Evolutionary conservation across 2,329 filamentous ascomycete genomes (phyloP).

Genomic region (Pseudomassariella vexata): DNA sequence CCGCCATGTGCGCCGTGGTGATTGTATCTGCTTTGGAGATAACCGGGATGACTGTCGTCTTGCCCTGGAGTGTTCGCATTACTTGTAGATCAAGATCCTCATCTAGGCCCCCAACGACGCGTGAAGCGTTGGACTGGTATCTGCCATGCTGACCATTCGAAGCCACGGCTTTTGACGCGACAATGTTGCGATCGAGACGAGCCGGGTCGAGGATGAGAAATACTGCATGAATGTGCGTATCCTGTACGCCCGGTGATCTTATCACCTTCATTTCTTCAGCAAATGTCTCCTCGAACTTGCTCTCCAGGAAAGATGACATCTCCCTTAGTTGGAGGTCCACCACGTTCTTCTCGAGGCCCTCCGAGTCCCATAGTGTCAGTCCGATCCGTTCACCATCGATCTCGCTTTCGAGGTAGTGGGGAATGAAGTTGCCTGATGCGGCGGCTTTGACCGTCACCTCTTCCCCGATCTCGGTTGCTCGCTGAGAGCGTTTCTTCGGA

Average conservation of each 20-base stretch:
- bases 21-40: slow-evolving; percentile 97
- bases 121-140: too few species aligned
- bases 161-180: slow-evolving; percentile 52
- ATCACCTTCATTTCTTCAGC: slow-evolving; percentile 96
- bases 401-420: slow-evolving; percentile 89
- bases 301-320: slow-evolving; percentile 88
- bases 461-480: slow-evolving; percentile 40
- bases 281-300: slow-evolving; percentile 98
- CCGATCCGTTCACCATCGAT: slow-evolving; percentile 89
- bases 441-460: slow-evolving; percentile 50
- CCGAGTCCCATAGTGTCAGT: slow-evolving; percentile 93
- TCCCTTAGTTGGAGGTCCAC: slow-evolving; percentile 91
- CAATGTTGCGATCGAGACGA: slow-evolving; percentile 77
- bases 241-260: slow-evolving; percentile 83
- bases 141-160: slow-evolving; percentile 49
- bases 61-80: slow-evolving; percentile 78
- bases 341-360: slow-evolving; percentile 89
- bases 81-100: slow-evolving; percentile 88
- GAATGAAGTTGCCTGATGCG: slow-evolving; percentile 68
- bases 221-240: slow-evolving; percentile 95
- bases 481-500: slow-evolving; percentile 65
- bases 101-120: slow-evolving; percentile 65
- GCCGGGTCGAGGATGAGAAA: slow-evolving; percentile 88
- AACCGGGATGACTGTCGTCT: slow-evolving; percentile 91
- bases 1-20: slow-evolving; percentile 89